Base-by-base conservation (phyloP, 1,284 basidiomycete genomes). In the Trichosporon ovoides region DNA sequence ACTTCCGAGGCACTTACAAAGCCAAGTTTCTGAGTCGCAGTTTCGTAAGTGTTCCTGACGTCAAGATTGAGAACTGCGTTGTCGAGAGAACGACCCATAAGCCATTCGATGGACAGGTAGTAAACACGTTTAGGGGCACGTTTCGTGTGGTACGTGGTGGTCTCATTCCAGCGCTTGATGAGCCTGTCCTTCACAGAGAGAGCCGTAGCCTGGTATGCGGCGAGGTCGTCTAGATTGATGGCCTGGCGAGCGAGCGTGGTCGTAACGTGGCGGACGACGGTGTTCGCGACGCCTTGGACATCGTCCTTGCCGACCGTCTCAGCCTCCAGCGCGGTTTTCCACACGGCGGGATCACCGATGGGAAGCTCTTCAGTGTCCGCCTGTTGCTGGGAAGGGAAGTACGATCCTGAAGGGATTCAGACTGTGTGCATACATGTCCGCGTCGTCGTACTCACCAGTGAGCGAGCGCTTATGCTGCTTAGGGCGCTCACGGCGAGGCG, bases 21-120 rank as follows among this genome's bases (percentile, higher is more conserved):
- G 40, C 92, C 92, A 61, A 96, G 87, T 64, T 85, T 81, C 36
- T 83, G 73, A 50, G 89, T 76, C 12, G 87, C 85, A 7, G 86
- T 79, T 22, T 78, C 79, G 78, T 89, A 94, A 61, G 86, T 77
- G 55, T 85, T 81, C 75, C 92, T 88, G 63, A 94, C 78, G 16
- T 85, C 87, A 24, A 96, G 83, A 74, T 94, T 95, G 62, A 96
- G 84, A n/a, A 96, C 83, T 65, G 88, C 88, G 66, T 91, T 91
- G 71, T 95, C 92, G 58, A 94, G 84, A 1, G 89, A 87, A 52
- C 90, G 84, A 46, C 91, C 91, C 86, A 92, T 72, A 50, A 76
- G 68, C 74, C 71, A 91, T 77, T 96, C 92, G 57, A 95, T 84
- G 46, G 79, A 81, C 57, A 82, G 83, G 76, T 95, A 95, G 81